A percentile compares a stretch with the other conserved stretches of the same genome.
phyloP scores from a whole-genome alignment of 1,284 basidiomycete genomes.

The Rugosomyces carneus region DNA sequence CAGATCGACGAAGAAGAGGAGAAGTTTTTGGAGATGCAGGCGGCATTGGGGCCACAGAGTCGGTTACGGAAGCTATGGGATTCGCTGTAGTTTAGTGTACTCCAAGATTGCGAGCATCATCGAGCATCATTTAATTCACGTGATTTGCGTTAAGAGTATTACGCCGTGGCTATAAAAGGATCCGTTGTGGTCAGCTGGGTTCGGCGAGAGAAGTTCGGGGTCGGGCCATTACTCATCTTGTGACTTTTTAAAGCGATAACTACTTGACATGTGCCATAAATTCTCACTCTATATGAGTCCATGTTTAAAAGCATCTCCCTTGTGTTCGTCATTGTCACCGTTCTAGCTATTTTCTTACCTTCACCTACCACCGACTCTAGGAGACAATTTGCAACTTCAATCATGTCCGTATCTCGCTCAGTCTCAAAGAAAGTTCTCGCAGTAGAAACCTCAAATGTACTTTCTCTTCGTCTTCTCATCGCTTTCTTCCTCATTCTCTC shows the following conservation, averaged over 20 bases:
- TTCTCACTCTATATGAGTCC: not conserved
- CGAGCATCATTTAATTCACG: no score
- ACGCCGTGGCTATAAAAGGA: no score
- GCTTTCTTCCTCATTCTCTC: not conserved
- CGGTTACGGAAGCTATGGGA: conserved; percentile 36
- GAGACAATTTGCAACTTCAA: conserved; percentile 2
- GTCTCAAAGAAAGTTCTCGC: conserved; percentile 75
- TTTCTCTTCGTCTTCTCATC: not conserved
- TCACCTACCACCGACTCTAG: conserved; percentile 8
- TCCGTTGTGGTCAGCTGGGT: no score
- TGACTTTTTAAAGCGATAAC: no score
- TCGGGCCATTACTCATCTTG: no score
- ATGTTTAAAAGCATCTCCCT: conserved; percentile 14
- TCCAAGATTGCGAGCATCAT: no score
- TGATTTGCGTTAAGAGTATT: no score
- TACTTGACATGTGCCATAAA: no score
- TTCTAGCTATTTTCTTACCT: conserved; percentile 11
- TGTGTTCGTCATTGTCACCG: conserved; percentile 13
- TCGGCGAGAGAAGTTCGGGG: no score
- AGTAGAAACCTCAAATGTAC: conserved; percentile 75
- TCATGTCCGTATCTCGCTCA: conserved; percentile 47
- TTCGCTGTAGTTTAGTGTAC: conserved; percentile 27
- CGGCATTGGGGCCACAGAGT: conserved; percentile 33
- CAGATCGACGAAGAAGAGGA: conserved; percentile 65
- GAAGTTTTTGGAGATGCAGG: conserved; percentile 36